Conservation (phyloP, 2,329 filamentous ascomycete species). For the Fusarium verticillioides region DNA sequence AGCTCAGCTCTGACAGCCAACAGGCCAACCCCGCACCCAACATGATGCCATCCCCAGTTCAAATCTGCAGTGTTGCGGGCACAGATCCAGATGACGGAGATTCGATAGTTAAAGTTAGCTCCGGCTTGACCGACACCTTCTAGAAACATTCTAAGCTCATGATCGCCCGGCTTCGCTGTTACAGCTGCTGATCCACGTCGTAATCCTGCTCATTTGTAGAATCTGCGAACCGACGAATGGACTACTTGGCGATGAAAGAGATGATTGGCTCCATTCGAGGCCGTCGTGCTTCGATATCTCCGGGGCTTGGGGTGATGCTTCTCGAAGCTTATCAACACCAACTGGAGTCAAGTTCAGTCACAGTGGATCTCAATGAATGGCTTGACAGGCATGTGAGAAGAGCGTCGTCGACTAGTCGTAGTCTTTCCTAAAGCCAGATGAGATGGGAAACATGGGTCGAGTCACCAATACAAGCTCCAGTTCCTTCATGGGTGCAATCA, state of each 20-base stretch:
- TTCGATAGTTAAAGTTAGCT: not conserved
- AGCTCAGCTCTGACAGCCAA: not conserved
- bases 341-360: too few relatives aligned
- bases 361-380: not conserved
- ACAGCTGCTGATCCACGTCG: not conserved
- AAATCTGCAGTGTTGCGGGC: not conserved
- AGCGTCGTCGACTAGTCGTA: accelerated
- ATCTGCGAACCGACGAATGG: not conserved
- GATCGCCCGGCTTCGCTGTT: not conserved
- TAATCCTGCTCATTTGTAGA: not conserved
- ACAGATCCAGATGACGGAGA: not conserved
- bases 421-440: not conserved
- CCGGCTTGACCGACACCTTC: not conserved
- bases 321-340: not conserved
- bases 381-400: not conserved
- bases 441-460: not conserved
- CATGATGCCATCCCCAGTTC: not conserved
- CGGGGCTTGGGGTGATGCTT: not conserved
- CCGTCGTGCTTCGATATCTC: not conserved
- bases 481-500: too few relatives aligned
- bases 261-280: not conserved
- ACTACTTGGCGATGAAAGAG: not conserved
- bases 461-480: not conserved
- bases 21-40: not conserved
- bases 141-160: not conserved